A percentile compares a stretch with the other conserved stretches of the same genome.
Conservation (phyloP, 2,329 filamentous ascomycete species). For the Cordyceps cicadae region DNA sequence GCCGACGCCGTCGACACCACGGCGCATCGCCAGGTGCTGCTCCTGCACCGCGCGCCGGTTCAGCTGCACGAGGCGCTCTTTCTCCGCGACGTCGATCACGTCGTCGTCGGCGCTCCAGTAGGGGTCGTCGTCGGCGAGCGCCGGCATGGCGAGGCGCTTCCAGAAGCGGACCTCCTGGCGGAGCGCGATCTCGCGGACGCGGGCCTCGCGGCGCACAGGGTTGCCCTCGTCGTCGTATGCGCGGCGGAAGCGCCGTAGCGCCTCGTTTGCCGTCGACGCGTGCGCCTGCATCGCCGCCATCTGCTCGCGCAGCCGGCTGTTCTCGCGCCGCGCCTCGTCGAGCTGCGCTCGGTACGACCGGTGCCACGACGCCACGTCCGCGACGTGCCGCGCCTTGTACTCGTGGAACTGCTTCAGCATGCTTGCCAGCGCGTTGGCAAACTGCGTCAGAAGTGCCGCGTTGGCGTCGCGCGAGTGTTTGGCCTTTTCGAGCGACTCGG, state of each 20-base stretch:
- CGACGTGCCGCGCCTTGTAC: conserved; percentile 55
- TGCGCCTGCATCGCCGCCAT: conserved; percentile 60
- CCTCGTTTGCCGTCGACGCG: conserved; percentile 49
- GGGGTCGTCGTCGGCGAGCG: conserved; percentile 49
- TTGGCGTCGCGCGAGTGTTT: conserved; percentile 54
- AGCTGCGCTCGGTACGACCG: conserved; percentile 56
- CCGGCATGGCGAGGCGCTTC: conserved; percentile 58
- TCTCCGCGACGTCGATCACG: conserved; percentile 52
- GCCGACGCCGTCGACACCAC: conserved; percentile 18
- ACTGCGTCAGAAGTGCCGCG: conserved; percentile 48
- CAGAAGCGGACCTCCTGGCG: conserved; percentile 56
- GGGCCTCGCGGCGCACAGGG: conserved; percentile 37
- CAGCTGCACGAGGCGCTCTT: conserved; percentile 44
- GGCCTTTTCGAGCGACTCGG: conserved; percentile 54
- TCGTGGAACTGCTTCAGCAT: conserved; percentile 58
- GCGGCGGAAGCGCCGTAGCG: conserved; percentile 48
- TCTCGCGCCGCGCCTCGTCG: conserved; percentile 57
- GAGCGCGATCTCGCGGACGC: conserved; percentile 42
- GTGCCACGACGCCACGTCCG: conserved; percentile 57
- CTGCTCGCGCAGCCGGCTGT: conserved; percentile 53
- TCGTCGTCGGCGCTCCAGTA: conserved; percentile 60
- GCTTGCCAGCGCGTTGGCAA: conserved; percentile 46
- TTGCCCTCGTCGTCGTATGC: conserved; percentile 44
- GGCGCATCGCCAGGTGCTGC: conserved; percentile 21
- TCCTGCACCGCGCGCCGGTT: conserved; percentile 37